phyloP scores from a whole-genome alignment of 345 rosid species.

The Cochlearia excelsa region DNA sequence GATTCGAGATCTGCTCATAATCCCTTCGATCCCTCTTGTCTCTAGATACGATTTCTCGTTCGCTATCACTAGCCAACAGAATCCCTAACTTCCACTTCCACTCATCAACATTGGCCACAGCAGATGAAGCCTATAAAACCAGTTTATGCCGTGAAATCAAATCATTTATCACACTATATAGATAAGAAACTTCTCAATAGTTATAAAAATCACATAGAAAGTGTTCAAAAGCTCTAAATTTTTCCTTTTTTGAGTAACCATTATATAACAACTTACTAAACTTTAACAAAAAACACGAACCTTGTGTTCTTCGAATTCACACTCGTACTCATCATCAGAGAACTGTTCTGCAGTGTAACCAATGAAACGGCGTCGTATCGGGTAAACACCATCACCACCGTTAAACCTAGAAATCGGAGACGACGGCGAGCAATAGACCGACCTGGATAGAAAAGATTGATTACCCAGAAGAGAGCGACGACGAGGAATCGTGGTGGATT shows the following conservation, averaged over 20 bases:
- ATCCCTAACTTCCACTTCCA: conserved; percentile 98
- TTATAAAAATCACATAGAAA: conserved; percentile 4
- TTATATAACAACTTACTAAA: not conserved
- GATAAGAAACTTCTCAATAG: not conserved
- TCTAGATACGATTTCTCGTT: conserved; percentile 81
- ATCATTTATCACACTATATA: not conserved
- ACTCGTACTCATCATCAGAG: conserved; percentile 89
- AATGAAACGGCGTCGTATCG: conserved; percentile 40
- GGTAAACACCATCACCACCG: conserved; percentile 5
- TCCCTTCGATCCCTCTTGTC: conserved; percentile 96
- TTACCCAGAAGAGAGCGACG: conserved; percentile 22
- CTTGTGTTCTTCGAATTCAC: conserved; percentile 80
- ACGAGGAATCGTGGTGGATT: conserved; percentile 32
- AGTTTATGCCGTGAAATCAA: not conserved
- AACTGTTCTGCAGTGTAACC: conserved; percentile 76
- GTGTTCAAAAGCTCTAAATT: not conserved
- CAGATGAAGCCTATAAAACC: conserved; percentile 73
- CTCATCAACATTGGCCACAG: conserved; percentile 88
- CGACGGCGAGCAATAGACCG: conserved; percentile 31
- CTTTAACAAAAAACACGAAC: conserved; percentile 36
- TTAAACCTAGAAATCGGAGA: conserved; percentile 17
- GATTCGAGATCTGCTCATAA: conserved; percentile 83
- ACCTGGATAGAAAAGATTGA: conserved; percentile 7
- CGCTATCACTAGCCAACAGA: conserved; percentile 65
- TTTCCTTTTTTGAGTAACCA: not conserved